phyloP scores from a whole-genome alignment of 129 eudicot genomes.

The Flaveria trinervia region DNA sequence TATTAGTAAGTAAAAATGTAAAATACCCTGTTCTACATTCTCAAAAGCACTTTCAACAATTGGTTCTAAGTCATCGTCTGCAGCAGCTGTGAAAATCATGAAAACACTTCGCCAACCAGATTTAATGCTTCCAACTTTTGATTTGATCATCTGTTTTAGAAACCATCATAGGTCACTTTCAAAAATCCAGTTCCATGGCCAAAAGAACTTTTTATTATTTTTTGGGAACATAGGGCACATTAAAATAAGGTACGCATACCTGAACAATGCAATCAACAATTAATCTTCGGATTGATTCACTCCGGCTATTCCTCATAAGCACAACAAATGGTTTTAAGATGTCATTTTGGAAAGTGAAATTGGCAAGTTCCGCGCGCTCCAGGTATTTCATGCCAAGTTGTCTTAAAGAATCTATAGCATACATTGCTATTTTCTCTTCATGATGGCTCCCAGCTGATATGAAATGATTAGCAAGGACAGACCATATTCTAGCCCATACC shows the following conservation, averaged over 20 bases:
- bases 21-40: constrained; percentile 92
- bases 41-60: constrained; percentile 99
- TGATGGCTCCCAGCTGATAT: constrained; percentile 95
- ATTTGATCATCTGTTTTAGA: constrained; percentile 75
- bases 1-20: constrained; percentile 16
- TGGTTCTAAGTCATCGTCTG: constrained; percentile 86
- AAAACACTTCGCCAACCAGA: constrained; percentile 99
- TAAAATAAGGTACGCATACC: constrained; percentile 44
- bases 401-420: constrained; percentile 91
- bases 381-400: constrained; percentile 97
- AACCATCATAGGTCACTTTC: constrained; percentile 24
- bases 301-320: constrained; percentile 80
- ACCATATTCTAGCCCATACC: constrained; percentile 99
- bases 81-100: constrained; percentile 97
- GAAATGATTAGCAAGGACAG: constrained; percentile 88
- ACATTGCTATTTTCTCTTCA: constrained; percentile 97
- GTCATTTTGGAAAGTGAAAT: constrained; percentile 96
- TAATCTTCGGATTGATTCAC: constrained; percentile 74
- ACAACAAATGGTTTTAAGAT: constrained; percentile 93
- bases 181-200: constrained; percentile 4
- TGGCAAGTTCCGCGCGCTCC: constrained; percentile 94
- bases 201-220: not conserved
- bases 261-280: constrained; percentile 97
- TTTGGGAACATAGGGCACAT: not conserved
- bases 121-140: constrained; percentile 94